Evolutionary conservation across 1,284 basidiomycete species (phyloP).

Genomic region (Ustilago cynodontis): DNA sequence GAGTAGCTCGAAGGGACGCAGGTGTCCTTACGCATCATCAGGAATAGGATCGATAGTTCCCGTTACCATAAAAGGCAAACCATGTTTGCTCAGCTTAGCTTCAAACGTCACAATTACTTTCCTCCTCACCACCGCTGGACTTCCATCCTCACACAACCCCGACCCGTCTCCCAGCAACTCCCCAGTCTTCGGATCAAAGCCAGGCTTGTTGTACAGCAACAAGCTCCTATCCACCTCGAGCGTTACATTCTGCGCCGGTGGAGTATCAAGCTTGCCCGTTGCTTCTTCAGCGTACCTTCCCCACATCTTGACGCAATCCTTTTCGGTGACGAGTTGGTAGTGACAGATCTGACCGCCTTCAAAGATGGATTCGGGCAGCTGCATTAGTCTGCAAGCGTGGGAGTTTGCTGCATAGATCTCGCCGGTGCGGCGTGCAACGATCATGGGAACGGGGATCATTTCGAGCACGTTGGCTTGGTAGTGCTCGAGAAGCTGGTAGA

Average conservation of each 20-base stretch:
- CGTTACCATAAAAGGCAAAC: slow-evolving; percentile 39
- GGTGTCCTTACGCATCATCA: slow-evolving; percentile 5
- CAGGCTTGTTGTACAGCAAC: slow-evolving; percentile 41
- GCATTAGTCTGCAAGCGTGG: slow-evolving; percentile 29
- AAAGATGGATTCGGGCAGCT: slow-evolving; percentile 38
- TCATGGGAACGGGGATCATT: slow-evolving; percentile 37
- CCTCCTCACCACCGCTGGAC: slow-evolving; percentile 12
- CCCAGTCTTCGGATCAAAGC: slow-evolving; percentile 41
- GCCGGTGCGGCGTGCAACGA: slow-evolving; percentile 41
- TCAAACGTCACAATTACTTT: slow-evolving; percentile 40
- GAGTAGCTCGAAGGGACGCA: too few species aligned
- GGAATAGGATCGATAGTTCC: slow-evolving; percentile 28
- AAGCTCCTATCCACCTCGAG: slow-evolving; percentile 43
- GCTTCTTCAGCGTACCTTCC: slow-evolving; percentile 33
- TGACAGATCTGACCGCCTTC: slow-evolving; percentile 49
- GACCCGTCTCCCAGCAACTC: slow-evolving; percentile 30
- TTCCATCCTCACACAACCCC: slow-evolving; percentile 27
- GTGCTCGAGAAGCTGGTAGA: slow-evolving; percentile 34
- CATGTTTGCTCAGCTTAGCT: slow-evolving; percentile 48
- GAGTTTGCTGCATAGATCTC: slow-evolving; percentile 53
- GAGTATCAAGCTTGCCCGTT: slow-evolving; percentile 5
- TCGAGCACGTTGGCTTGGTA: slow-evolving; percentile 50
- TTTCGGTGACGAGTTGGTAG: slow-evolving; percentile 41
- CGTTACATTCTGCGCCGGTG: slow-evolving; percentile 19
- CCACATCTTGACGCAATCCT: slow-evolving; percentile 45